Base-by-base conservation (phyloP, 495 filamentous ascomycete genomes). In the Elasticomyces elasticus region DNA sequence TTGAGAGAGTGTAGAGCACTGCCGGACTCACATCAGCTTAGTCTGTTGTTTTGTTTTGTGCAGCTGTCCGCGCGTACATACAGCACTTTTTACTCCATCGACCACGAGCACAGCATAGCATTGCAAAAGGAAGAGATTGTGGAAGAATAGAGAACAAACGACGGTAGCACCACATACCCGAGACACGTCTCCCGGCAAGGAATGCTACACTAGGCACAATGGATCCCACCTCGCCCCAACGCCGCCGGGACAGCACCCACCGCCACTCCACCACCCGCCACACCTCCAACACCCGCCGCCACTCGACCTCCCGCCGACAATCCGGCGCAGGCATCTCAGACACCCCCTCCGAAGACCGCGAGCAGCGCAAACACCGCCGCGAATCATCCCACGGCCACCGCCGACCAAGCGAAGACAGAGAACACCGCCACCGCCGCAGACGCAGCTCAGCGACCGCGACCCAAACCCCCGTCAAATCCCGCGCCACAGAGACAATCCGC, bases 241-340 rank as follows among this genome's bases (percentile, higher is more conserved):
- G 10, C 10, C 31, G 31, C 31, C 31, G 31, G 31, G 10, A 37
- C n/a, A 37, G 31, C 10, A n/a, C 10, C 31, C n/a, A 10, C 10
- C 31, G 31, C 10, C 31, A 37, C 10, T n/a, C n/a, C n/a, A n/a
- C n/a, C n/a, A n/a, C n/a, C n/a, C 17, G 45, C 17, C 45, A 27
- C 13, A 25, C 15, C 17, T 49, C 45, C 13, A 31, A 24, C 17
- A 6, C 43, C 19, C 28, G 48, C 37, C 19, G 48, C 4, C 48
- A 40, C 31, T 51, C 48, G 1, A 24, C 11, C 20, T 20, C 5
- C 12, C 53, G 53, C 17, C 43, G 53, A 22, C 10, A 43, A 13
- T 55, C 53, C 9, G 44, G 46, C 1, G 33, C 44, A 5, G 53
- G 44, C 45, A 31, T 49, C 23, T 24, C 28, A 6, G 53, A 55